A percentile compares a stretch with the other conserved stretches of the same genome.
Conservation (phyloP, 2,329 filamentous ascomycete species). For the Cordyceps pruinosa region DNA sequence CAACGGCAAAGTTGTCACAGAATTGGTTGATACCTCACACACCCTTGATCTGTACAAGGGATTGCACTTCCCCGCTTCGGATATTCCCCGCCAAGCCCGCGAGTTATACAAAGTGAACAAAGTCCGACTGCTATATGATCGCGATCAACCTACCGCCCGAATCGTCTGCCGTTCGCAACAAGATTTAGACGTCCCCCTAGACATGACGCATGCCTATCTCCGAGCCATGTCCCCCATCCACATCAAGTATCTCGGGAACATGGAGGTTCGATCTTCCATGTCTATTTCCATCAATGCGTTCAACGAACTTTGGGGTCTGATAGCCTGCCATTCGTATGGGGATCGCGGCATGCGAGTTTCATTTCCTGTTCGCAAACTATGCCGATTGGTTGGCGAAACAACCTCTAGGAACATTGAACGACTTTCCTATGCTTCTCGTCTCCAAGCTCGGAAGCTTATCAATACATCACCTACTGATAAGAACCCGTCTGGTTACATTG, state of each 20-base stretch:
- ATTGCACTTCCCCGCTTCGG: constrained; percentile 79
- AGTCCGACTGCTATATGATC: constrained; percentile 78
- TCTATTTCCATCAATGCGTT: constrained; percentile 89
- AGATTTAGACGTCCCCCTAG: constrained; percentile 67
- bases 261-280: constrained; percentile 91
- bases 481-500: constrained; percentile 84
- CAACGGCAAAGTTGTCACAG: constrained; percentile 82
- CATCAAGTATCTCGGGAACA: constrained; percentile 78
- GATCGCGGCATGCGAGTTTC: constrained; percentile 76
- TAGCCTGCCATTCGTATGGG: constrained; percentile 80
- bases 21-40: constrained; percentile 71
- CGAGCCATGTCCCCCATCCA: constrained; percentile 89
- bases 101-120: constrained; percentile 90
- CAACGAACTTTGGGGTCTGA: constrained; percentile 77
- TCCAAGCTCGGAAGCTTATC: constrained; percentile 82
- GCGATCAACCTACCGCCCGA: constrained; percentile 70
- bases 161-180: constrained; percentile 71
- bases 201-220: constrained; percentile 78
- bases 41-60: constrained; percentile 83
- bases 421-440: constrained; percentile 73
- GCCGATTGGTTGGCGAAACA: constrained; percentile 76
- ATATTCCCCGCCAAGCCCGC: constrained; percentile 77
- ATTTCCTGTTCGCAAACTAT: constrained; percentile 89
- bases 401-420: constrained; percentile 83
- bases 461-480: constrained; percentile 74